Percentiles rank a stretch among this genome's conserved stretches.
Conservation (phyloP, 176 grass and related monocot species). For the Cenchrus americanus region DNA sequence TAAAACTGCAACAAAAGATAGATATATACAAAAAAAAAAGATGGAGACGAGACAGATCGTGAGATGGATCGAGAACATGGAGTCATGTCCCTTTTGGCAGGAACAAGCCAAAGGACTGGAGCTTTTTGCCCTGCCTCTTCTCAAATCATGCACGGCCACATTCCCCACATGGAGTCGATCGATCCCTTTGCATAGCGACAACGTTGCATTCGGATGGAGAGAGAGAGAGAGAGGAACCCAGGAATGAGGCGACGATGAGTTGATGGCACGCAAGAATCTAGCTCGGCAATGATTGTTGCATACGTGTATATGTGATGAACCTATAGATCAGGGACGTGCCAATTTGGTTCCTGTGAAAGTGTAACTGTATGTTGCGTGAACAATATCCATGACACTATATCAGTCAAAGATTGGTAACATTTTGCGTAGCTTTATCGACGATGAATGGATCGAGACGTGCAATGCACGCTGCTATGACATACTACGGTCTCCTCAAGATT, state of each 20-base stretch:
- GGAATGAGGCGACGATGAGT: neutral
- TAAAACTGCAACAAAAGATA: neutral
- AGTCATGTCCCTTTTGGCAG: slow-evolving; percentile 32
- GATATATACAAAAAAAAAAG: neutral
- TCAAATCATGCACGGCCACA: slow-evolving; percentile 17
- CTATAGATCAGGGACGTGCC: neutral
- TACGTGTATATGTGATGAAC: neutral
- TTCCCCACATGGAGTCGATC: slow-evolving; percentile 27
- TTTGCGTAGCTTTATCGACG: neutral
- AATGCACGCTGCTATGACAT: neutral
- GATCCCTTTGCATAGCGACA: slow-evolving; percentile 12
- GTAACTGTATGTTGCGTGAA: neutral
- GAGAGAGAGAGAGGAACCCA: neutral
- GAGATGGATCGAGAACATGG: slow-evolving; percentile 5
- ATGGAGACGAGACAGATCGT: slow-evolving; percentile 11
- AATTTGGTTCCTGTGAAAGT: neutral
- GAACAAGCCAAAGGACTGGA: slow-evolving; percentile 28
- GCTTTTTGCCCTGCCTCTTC: slow-evolving; percentile 13
- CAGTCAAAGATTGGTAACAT: neutral
- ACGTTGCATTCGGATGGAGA: slow-evolving; percentile 4
- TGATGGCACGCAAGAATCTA: slow-evolving; percentile 26
- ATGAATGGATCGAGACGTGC: neutral
- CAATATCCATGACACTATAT: neutral
- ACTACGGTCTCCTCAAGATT: neutral
- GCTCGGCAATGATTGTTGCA: neutral